Evolutionary conservation across 106 monocot genomes (phyloP).

Genomic region (Hemerocallis citrina): DNA sequence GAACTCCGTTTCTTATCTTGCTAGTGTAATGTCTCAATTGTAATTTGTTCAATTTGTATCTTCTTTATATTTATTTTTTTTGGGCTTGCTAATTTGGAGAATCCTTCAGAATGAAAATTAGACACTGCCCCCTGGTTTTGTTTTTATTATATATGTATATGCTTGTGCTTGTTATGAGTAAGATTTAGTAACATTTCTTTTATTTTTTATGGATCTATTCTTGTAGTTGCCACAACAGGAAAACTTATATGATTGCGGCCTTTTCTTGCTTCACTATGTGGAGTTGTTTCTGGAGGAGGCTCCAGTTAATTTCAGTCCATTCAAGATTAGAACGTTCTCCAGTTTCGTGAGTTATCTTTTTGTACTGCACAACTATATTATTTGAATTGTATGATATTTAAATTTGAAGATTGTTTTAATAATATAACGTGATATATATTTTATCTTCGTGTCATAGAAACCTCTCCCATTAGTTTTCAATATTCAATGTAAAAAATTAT

Average conservation of each 20-base stretch:
- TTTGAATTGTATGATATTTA: not conserved
- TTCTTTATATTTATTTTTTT: not conserved
- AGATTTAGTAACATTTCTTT: not conserved
- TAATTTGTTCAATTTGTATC: not conserved
- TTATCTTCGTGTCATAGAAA: no score
- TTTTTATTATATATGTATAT: not conserved
- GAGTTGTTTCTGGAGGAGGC: constrained; percentile 72
- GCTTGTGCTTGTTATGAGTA: not conserved
- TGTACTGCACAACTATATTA: not conserved
- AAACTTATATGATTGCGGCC: constrained; percentile 82
- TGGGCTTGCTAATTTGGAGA: no score
- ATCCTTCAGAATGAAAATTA: no score
- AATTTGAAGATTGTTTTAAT: not conserved
- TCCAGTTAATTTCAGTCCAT: constrained; percentile 56
- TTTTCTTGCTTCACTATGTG: constrained; percentile 83
- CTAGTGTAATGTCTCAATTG: not conserved
- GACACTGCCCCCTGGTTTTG: not conserved
- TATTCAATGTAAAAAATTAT: no score
- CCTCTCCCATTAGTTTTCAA: no score
- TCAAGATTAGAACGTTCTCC: constrained; percentile 43
- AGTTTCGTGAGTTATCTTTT: constrained; percentile 54
- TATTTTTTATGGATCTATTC: not conserved
- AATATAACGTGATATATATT: no score
- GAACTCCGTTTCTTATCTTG: no score
- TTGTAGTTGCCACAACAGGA: constrained; percentile 80